Conservation (phyloP, 176 grass and related monocot species). For the Thinopyrum elongatum region DNA sequence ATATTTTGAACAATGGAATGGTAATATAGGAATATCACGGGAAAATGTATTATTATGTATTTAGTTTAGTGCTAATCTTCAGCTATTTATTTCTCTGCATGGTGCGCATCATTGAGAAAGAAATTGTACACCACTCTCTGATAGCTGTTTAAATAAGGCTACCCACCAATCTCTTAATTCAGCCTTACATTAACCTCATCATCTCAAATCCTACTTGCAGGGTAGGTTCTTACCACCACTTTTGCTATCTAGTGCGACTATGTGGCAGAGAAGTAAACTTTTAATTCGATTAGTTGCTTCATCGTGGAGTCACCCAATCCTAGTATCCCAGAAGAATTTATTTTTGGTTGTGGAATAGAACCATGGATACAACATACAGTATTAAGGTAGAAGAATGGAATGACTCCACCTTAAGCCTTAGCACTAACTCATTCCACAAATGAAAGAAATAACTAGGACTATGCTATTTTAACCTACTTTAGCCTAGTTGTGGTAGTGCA, state of each 20-base stretch:
- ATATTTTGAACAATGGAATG: not conserved
- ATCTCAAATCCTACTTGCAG: constrained; percentile 16
- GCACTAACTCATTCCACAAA: not conserved
- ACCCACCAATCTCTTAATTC: not conserved
- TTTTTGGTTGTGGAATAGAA: not conserved
- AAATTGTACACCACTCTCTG: not conserved
- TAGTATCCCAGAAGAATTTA: not conserved
- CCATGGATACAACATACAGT: not conserved
- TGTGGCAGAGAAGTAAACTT: not conserved
- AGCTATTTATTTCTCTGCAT: not conserved
- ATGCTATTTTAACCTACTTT: not conserved
- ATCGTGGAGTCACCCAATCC: not conserved
- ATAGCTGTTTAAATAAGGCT: not conserved
- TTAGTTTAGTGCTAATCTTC: not conserved
- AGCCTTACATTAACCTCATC: not conserved
- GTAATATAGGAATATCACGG: not conserved
- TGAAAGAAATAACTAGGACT: constrained; percentile 4
- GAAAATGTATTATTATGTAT: not conserved
- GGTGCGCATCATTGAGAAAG: not conserved
- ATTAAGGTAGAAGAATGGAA: constrained; percentile 22
- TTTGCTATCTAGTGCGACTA: not conserved
- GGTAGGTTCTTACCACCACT: not conserved
- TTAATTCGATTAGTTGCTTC: not conserved
- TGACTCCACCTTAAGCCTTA: not conserved
- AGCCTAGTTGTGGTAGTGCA: not conserved